Evolutionary conservation across 352 stramenopile species (phyloP).

Genomic region (Plasmopara halstedii): DNA sequence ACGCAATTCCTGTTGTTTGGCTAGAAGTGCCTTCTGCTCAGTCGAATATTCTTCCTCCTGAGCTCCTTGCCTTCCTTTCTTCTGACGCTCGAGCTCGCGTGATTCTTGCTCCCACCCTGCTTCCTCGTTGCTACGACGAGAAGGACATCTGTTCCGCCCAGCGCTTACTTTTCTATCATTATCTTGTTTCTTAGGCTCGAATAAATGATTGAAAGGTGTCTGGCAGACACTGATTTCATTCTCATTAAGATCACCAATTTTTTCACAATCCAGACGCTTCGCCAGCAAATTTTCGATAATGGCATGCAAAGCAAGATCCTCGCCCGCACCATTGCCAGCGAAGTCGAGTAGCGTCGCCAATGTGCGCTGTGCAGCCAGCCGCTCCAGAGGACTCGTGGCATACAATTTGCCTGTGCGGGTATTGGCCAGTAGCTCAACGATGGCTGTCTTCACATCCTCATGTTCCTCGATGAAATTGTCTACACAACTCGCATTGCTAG

Average conservation of each 20-base stretch:
- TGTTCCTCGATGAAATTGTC: conserved; percentile 76
- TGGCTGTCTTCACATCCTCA: conserved; percentile 45
- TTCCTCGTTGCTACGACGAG: conserved; percentile 61
- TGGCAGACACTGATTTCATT: conserved; percentile 55
- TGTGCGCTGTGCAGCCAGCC: conserved; percentile 56
- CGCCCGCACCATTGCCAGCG: conserved; percentile 69
- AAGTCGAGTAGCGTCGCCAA: conserved; percentile 71
- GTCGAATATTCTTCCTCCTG: conserved; percentile 37
- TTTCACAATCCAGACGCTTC: conserved; percentile 38
- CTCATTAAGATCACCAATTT: conserved; percentile 45
- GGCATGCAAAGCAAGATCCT: conserved; percentile 63
- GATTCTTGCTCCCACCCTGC: conserved; percentile 82
- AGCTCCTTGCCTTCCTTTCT: conserved; percentile 32
- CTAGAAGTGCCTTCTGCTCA: conserved; percentile 50
- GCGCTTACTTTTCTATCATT: conserved; percentile 18
- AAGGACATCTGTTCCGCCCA: conserved; percentile 29
- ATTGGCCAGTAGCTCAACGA: conserved; percentile 43
- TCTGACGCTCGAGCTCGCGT: conserved; percentile 69
- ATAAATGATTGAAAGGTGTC: conserved; percentile 67
- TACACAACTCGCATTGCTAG: conserved; percentile 46
- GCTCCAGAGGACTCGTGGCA: conserved; percentile 36
- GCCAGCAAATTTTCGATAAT: conserved; percentile 56
- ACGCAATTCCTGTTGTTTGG: conserved; percentile 55
- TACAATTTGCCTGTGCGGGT: conserved; percentile 43
- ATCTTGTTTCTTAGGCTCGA: conserved; percentile 48